A percentile compares a stretch with the other conserved stretches of the same genome.
phyloP scores from a whole-genome alignment of 192 early-diverging fungal species.

The Geosiphon pyriformis region DNA sequence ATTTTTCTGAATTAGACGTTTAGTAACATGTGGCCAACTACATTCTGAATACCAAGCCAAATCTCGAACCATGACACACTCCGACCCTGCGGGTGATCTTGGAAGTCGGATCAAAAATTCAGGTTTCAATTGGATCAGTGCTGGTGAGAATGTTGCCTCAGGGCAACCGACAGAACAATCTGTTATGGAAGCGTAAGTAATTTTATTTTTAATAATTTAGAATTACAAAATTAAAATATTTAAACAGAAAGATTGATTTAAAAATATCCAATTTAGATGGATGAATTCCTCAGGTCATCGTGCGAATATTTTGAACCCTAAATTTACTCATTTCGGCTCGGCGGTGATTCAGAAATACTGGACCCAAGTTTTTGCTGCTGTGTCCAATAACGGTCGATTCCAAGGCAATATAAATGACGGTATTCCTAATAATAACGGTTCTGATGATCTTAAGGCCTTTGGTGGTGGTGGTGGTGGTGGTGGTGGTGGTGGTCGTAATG shows the following conservation, averaged over 20 bases:
- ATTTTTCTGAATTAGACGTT: too few relatives aligned
- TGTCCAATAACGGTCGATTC: background rate
- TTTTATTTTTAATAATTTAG: background rate
- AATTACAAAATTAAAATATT: background rate
- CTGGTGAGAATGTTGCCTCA: conserved; percentile 47
- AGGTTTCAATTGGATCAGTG: conserved; percentile 30
- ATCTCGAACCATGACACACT: conserved; percentile 42
- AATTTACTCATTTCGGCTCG: conserved; percentile 38
- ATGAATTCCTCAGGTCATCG: conserved; percentile 45
- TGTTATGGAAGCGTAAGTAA: conserved; percentile 32
- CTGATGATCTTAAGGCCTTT: too few relatives aligned
- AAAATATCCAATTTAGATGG: conserved; percentile 9
- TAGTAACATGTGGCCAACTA: too few relatives aligned
- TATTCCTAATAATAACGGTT: too few relatives aligned
- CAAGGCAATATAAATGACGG: too few relatives aligned
- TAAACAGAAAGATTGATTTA: background rate
- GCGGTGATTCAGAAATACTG: conserved; percentile 42
- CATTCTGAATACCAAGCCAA: conserved; percentile 44
- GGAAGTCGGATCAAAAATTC: conserved; percentile 30
- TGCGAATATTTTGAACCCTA: conserved; percentile 43
- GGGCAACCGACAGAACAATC: conserved; percentile 30
- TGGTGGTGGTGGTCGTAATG: too few relatives aligned
- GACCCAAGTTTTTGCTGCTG: conserved; percentile 44
- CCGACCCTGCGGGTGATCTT: conserved; percentile 32
- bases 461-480: too few relatives aligned